phyloP scores from a whole-genome alignment of 2,329 filamentous ascomycete species.

The Fusarium tanahbumbuense region DNA sequence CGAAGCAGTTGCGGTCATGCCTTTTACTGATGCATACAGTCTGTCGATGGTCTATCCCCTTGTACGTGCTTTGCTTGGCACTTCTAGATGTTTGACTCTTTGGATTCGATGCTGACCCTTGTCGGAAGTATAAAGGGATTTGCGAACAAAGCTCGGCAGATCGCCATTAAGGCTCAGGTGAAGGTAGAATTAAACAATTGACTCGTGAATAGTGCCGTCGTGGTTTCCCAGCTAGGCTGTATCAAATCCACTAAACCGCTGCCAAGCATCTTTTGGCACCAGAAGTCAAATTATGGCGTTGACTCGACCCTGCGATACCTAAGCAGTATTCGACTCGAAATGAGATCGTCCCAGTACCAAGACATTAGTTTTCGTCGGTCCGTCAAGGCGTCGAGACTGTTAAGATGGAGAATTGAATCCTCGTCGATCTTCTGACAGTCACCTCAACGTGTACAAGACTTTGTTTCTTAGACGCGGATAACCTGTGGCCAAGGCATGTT shows the following conservation, averaged over 20 bases:
- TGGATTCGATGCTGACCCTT: constrained; percentile 12
- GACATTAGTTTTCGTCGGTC: constrained; percentile 3
- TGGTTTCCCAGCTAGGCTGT: constrained; percentile 11
- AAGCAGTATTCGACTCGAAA: constrained; percentile 1
- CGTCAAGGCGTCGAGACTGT: constrained; percentile 8
- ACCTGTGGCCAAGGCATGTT: constrained; percentile 18
- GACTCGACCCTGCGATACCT: constrained; percentile 4
- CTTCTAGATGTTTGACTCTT: constrained; percentile 1
- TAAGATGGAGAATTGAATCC: constrained; percentile 11
- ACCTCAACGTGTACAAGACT: constrained; percentile 32
- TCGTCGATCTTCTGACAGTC: constrained; percentile 34
- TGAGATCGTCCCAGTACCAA: constrained; percentile 1
- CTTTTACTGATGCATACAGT: background rate
- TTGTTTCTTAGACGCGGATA: constrained; percentile 32
- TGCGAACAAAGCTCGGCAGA: constrained; percentile 29
- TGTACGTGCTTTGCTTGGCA: constrained; percentile 21
- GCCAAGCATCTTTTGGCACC: constrained; percentile 31
- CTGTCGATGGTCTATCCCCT: background rate
- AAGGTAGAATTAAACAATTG: constrained; percentile 29
- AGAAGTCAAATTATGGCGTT: constrained; percentile 28
- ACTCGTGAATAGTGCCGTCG: constrained; percentile 24
- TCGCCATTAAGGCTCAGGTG: constrained; percentile 38
- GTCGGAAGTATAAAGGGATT: constrained; percentile 22
- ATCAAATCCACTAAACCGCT: constrained; percentile 13
- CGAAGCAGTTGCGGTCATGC: constrained; percentile 11